Conservation (phyloP, 352 stramenopile genomes). For the Globisporangium perplexum region DNA sequence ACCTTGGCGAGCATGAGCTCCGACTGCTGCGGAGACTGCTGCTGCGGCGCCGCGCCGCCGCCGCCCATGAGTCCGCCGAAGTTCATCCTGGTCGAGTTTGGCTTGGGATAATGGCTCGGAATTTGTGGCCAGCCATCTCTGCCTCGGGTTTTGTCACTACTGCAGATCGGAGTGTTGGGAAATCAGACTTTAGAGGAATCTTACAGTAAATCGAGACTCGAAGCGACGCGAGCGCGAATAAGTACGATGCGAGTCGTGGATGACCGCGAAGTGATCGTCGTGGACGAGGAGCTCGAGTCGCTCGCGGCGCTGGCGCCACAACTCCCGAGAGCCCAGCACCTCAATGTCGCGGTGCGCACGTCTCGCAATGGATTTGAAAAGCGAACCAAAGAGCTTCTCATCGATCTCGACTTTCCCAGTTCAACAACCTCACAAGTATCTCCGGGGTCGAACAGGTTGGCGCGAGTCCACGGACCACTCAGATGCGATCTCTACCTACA, state of each 20-base stretch:
- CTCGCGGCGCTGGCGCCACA: conserved; percentile 16
- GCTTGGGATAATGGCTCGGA: neutral
- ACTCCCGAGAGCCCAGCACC: conserved; percentile 27
- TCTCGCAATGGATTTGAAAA: neutral
- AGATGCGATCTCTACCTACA: neutral
- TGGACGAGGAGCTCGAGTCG: conserved; percentile 43
- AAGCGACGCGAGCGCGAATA: neutral
- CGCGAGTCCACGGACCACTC: neutral
- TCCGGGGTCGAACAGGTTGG: conserved; percentile 36
- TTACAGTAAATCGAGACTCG: neutral
- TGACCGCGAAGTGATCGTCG: conserved; percentile 35
- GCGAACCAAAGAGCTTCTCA: neutral
- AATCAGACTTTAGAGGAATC: neutral
- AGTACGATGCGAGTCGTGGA: conserved; percentile 36
- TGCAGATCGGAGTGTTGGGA: conserved; percentile 1
- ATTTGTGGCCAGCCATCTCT: neutral
- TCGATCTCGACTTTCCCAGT: conserved; percentile 25
- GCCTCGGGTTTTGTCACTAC: neutral
- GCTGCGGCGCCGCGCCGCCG: conserved; percentile 30
- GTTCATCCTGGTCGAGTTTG: conserved; percentile 40
- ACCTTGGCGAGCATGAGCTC: conserved; percentile 88
- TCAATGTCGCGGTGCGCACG: conserved; percentile 50
- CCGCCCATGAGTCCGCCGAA: conserved; percentile 73
- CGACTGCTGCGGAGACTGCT: conserved; percentile 63
- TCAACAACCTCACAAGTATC: conserved; percentile 47